phyloP scores from a whole-genome alignment of 768 basidiomycete genomes.

The Pilatotrama ljubarskyi region DNA sequence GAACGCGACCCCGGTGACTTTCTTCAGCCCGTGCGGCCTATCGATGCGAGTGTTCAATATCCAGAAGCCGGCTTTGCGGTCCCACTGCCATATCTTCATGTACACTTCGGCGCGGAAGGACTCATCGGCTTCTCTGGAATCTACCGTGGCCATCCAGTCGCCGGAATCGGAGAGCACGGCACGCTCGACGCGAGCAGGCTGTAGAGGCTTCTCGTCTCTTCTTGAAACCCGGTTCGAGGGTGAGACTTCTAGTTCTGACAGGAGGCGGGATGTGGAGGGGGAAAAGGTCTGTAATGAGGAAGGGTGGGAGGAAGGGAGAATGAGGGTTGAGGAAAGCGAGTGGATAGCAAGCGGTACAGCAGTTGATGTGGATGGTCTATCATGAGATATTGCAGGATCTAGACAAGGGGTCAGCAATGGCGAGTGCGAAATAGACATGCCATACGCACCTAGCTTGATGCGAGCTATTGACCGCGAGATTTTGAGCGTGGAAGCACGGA shows the following conservation, averaged over 20 bases:
- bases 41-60: slow-evolving; percentile 87
- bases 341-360: slow-evolving; percentile 76
- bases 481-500: slow-evolving; percentile 71
- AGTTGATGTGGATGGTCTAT: slow-evolving; percentile 41
- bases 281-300: slow-evolving; percentile 94
- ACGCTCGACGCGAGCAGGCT: slow-evolving; percentile 73
- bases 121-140: slow-evolving; percentile 68
- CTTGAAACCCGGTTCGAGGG: slow-evolving; percentile 90
- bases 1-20: slow-evolving; percentile 69
- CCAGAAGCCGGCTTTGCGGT: slow-evolving; percentile 60
- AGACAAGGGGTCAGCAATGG: slow-evolving; percentile 10
- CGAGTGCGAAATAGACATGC: slow-evolving; percentile 5
- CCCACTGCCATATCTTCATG: slow-evolving; percentile 93
- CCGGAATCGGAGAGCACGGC: slow-evolving; percentile 66
- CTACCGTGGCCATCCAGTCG: slow-evolving; percentile 91
- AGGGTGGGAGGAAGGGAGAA: slow-evolving; percentile 92
- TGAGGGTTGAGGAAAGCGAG: slow-evolving; percentile 65
- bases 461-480: slow-evolving; percentile 72
- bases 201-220: slow-evolving; percentile 72
- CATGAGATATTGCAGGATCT: slow-evolving; percentile 40
- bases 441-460: slow-evolving; percentile 68
- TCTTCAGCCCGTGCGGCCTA: slow-evolving; percentile 72
- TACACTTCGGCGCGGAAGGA: slow-evolving; percentile 67
- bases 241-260: slow-evolving; percentile 89
- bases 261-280: slow-evolving; percentile 62